Evolutionary conservation across 2,329 filamentous ascomycete species (phyloP), one percentile per base, ranked within the genome.

Genomic region (Thielaviopsis musarum): DNA sequence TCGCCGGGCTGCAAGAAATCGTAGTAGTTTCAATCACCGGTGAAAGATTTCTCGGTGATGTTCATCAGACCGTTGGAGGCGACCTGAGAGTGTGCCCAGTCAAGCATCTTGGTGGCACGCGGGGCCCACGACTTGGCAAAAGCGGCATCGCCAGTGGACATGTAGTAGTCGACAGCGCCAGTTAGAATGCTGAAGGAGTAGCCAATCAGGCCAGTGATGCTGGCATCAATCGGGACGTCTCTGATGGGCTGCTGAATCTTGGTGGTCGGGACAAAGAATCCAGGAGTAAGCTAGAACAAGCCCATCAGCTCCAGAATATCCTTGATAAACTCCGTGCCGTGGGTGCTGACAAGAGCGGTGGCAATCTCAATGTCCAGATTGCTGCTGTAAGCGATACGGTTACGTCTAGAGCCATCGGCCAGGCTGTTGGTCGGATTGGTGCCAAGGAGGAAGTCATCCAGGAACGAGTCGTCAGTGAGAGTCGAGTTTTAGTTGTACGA

Each of bases 21-120:
- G 60, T 70, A 70, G 59, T 69, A 69, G 58, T 70, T 68, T 69
- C 69, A 70, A 48, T 70, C 69, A 1, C 68, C 67, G 0, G 65
- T 67, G n/a, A 70, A 65, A 0, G 62, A 64, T 5, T 64, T 24
- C 19, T 68, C 64, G 2, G 65, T 63, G 10, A 70, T 49, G 38
- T 66, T 67, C 63, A 70, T 66, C 1, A 69, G 61, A 1, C 66
- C 65, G 26, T 63, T 62, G 12, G 64, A 59, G 3, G 63, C 17
- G 5, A 45, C 61, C 55, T 70, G 66, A 19, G 67, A 69, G 58
- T 68, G 21, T 22, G 69, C 68, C 69, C 68, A 70, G 56, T 70
- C 68, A 1, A 71, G 65, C 69, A 71, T 70, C 24, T 57, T 45
- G 58, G n/a, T 62, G 58, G 2, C 66, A 61, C 51, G 59, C 59